Conservation (phyloP, 2,329 filamentous ascomycete genomes). For the Apiospora hydei region DNA sequence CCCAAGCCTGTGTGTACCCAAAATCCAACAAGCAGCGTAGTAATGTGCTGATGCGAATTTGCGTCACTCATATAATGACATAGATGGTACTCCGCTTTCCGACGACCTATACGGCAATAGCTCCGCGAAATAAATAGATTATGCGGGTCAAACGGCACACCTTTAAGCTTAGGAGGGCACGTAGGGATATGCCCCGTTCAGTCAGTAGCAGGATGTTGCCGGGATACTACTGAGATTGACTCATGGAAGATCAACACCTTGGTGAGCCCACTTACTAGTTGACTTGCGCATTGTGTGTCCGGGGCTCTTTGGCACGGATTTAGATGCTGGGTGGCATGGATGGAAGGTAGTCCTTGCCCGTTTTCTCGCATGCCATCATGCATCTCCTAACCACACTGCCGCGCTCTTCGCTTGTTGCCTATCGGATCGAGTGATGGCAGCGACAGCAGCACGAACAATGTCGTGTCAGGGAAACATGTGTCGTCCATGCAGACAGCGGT, state of each 20-base stretch:
- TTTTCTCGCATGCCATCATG: not conserved
- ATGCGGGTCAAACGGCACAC: slow-evolving; percentile 19
- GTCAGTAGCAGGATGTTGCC: not conserved
- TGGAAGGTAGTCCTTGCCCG: not conserved
- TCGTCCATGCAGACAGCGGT: not conserved
- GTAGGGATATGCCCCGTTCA: not conserved
- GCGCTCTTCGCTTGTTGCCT: not conserved
- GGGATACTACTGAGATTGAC: slow-evolving; percentile 7
- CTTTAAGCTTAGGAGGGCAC: not conserved
- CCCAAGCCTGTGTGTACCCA: not conserved
- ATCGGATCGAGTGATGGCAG: not conserved
- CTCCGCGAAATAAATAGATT: slow-evolving; percentile 19
- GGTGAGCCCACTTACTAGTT: not conserved
- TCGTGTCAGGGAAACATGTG: slow-evolving; percentile 19
- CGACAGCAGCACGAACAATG: not conserved
- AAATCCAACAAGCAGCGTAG: not conserved
- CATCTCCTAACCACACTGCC: not conserved
- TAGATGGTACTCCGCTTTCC: slow-evolving; percentile 11
- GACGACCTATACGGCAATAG: slow-evolving; percentile 12
- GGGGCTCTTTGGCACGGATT: not conserved
- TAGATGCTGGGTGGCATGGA: not conserved
- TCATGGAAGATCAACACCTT: slow-evolving; percentile 1
- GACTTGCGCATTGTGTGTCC: not conserved
- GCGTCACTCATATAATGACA: slow-evolving; percentile 17
- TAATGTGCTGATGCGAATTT: not conserved